phyloP scores from a whole-genome alignment of 176 grass and related monocot genomes.

The Guadua angustifolia region DNA sequence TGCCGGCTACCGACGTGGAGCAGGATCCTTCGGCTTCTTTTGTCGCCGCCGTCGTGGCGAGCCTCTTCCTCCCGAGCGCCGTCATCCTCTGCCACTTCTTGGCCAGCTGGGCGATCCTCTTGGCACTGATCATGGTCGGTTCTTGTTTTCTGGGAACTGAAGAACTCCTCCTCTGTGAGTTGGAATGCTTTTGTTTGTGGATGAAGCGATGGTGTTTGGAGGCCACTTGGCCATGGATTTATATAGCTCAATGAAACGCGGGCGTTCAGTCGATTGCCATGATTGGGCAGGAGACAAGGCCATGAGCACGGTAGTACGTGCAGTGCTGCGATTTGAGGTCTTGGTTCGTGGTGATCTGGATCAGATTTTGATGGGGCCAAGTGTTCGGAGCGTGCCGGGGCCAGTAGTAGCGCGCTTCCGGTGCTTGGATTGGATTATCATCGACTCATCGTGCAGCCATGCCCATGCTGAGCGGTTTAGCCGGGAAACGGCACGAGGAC shows the following conservation, averaged over 20 bases:
- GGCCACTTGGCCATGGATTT: not conserved
- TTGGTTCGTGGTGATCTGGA: not conserved
- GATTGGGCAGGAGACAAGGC: constrained; percentile 40
- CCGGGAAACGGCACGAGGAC: not conserved
- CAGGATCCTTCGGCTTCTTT: not conserved
- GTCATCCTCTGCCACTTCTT: constrained; percentile 58
- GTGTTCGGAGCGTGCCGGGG: constrained; percentile 19
- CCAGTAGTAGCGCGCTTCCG: not conserved
- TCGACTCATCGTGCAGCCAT: not conserved
- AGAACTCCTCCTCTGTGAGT: not conserved
- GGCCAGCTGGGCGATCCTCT: constrained; percentile 31
- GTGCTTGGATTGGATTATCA: not conserved
- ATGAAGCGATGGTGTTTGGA: constrained; percentile 21
- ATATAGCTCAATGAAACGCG: constrained; percentile 16
- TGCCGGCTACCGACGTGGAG: constrained; percentile 7
- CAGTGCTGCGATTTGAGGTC: not conserved
- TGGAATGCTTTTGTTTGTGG: constrained; percentile 8
- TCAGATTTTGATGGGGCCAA: constrained; percentile 25
- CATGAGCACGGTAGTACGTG: constrained; percentile 36
- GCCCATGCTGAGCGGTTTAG: not conserved
- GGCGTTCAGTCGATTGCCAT: not conserved
- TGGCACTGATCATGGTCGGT: constrained; percentile 36
- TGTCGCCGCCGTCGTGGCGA: not conserved
- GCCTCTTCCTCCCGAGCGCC: not conserved
- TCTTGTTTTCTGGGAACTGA: not conserved